A percentile compares a stretch with the other conserved stretches of the same genome.
phyloP scores from a whole-genome alignment of 441 rosid genomes.

The Iberis amara region DNA sequence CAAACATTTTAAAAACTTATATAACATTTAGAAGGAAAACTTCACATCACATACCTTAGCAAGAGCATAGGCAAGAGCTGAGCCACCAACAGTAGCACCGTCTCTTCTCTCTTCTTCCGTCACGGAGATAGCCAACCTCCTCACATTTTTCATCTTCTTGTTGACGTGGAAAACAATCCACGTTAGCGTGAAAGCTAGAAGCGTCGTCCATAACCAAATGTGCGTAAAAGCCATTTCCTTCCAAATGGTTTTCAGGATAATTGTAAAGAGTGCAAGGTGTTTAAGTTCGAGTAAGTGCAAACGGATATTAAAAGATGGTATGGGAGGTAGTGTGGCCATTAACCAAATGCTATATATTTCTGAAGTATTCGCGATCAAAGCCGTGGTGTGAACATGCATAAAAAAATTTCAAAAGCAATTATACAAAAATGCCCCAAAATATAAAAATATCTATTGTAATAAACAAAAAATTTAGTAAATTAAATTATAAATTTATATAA shows the following conservation, averaged over 20 bases:
- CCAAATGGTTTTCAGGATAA: too few relatives aligned
- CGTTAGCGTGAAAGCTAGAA: background rate
- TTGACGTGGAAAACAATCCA: conserved; percentile 3
- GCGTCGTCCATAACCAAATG: conserved; percentile 5
- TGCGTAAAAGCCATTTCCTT: conserved; percentile 1
- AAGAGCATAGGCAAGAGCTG: conserved; percentile 65
- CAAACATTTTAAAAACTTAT: background rate
- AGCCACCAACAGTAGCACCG: conserved; percentile 49
- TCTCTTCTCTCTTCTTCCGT: conserved; percentile 4
- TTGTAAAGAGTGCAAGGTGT: background rate
- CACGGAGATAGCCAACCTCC: background rate
- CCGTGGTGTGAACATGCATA: too few relatives aligned
- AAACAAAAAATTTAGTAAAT: too few relatives aligned
- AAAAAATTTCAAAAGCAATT: too few relatives aligned
- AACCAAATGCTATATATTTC: too few relatives aligned
- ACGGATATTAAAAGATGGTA: background rate
- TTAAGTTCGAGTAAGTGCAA: background rate
- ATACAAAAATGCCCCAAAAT: too few relatives aligned
- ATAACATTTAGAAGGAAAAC: background rate
- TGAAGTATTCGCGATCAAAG: too few relatives aligned
- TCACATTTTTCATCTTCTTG: background rate
- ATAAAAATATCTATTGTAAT: too few relatives aligned
- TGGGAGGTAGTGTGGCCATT: too few relatives aligned
- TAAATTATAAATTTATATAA: too few relatives aligned
- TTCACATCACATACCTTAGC: conserved; percentile 41